phyloP scores from a whole-genome alignment of 192 early-diverging fungal genomes.

The Coemansia guatemalensis region DNA sequence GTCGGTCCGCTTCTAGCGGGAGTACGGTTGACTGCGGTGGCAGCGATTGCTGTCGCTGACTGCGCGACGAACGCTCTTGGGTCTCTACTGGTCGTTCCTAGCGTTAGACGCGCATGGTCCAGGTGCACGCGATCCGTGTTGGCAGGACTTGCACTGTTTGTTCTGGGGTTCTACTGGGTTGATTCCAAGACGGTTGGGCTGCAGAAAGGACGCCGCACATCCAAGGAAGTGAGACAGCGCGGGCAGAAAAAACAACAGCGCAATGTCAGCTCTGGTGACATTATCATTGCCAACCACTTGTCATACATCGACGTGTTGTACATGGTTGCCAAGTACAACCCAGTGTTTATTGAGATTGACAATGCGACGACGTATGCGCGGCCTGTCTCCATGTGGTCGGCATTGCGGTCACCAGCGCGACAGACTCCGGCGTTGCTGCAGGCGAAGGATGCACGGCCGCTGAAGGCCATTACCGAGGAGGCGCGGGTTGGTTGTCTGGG shows the following conservation, averaged over 20 bases:
- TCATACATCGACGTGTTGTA: constrained; percentile 86
- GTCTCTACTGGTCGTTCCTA: constrained; percentile 23
- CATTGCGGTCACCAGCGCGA: constrained; percentile 26
- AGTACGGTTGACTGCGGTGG: constrained; percentile 50
- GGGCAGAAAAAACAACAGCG: background rate
- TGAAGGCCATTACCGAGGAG: constrained; percentile 31
- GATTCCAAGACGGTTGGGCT: constrained; percentile 62
- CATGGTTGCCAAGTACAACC: constrained; percentile 61
- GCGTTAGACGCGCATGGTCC: constrained; percentile 19
- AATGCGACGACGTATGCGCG: constrained; percentile 33
- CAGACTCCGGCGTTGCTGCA: constrained; percentile 38
- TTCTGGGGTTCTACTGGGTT: constrained; percentile 78
- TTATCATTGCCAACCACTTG: constrained; percentile 78
- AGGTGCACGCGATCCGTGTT: constrained; percentile 32
- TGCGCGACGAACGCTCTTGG: constrained; percentile 29
- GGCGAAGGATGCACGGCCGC: constrained; percentile 29
- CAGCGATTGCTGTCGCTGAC: constrained; percentile 48
- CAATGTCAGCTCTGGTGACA: constrained; percentile 59
- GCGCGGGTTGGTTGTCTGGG: constrained; percentile 21
- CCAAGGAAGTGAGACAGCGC: background rate
- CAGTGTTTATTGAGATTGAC: constrained; percentile 54
- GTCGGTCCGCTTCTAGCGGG: constrained; percentile 43
- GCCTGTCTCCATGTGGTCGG: constrained; percentile 30
- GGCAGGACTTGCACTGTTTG: constrained; percentile 60
- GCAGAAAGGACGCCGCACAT: constrained; percentile 59